These are phyloP conservation scores for Wickerhamiella nectarea DNA, from an alignment of 805 yeast species.

Conservation along the genomic window DNA sequence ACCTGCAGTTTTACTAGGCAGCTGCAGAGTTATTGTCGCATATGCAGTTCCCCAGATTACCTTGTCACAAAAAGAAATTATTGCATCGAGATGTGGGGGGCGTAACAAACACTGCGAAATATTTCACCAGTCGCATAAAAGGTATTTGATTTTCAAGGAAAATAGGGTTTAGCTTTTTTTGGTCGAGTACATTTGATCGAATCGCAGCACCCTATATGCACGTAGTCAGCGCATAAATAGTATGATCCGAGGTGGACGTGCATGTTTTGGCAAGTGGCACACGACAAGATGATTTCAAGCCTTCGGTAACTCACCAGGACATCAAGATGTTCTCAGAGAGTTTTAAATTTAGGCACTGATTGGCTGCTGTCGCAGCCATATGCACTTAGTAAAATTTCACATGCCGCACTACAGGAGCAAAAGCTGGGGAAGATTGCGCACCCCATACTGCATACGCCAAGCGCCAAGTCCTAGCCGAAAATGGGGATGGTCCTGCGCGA, in stretches of 20 bases:
- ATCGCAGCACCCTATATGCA: neutral
- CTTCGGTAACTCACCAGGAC: too few species aligned
- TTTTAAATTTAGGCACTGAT: neutral
- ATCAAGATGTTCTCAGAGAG: too few species aligned
- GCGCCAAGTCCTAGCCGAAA: too few species aligned
- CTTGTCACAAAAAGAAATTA: conserved; percentile 1
- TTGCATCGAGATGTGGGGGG: conserved; percentile 5
- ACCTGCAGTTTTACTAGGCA: neutral
- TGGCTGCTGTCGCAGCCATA: neutral
- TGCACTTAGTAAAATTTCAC: neutral
- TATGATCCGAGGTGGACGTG: neutral
- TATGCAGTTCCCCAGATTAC: conserved; percentile 6
- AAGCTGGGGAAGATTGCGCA: neutral
- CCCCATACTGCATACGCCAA: neutral
- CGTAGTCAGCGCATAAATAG: neutral
- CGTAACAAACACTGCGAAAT: too few species aligned
- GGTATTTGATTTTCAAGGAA: too few species aligned
- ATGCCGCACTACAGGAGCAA: neutral
- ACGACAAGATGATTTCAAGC: too few species aligned
- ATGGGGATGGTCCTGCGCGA: too few species aligned
- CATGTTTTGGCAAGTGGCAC: neutral
- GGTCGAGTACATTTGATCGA: too few species aligned
- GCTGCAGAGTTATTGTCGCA: neutral
- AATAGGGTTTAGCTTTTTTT: too few species aligned
- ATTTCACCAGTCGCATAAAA: too few species aligned